phyloP scores from a whole-genome alignment of 2,329 filamentous ascomycete species.

The Leptodontidium sp. region DNA sequence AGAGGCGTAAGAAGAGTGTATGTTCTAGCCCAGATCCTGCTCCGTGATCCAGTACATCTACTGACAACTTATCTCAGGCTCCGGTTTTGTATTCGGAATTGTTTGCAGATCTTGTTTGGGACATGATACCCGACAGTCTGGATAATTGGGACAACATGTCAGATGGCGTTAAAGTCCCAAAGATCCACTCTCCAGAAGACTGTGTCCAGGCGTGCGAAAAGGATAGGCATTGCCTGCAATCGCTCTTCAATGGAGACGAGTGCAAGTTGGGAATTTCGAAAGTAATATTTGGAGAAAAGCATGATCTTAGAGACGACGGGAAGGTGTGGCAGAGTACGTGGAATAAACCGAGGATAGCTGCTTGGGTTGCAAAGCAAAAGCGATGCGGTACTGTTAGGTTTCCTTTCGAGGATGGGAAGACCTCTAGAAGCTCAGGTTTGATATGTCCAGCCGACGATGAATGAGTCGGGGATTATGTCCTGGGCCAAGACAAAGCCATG shows the following conservation, averaged over 20 bases:
- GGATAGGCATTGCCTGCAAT: slow-evolving; percentile 47
- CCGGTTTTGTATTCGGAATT: slow-evolving; percentile 53
- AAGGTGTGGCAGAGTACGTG: slow-evolving; percentile 26
- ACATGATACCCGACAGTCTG: slow-evolving; percentile 47
- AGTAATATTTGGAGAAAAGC: slow-evolving; percentile 18
- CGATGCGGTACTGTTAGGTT: slow-evolving; percentile 1
- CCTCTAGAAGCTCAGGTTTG: background rate
- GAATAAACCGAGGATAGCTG: slow-evolving; percentile 25
- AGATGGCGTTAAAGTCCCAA: background rate
- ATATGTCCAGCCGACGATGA: background rate
- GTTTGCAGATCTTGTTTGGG: slow-evolving; percentile 56
- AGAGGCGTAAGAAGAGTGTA: slow-evolving; percentile 22
- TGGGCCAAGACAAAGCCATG: background rate
- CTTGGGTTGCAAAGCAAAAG: slow-evolving; percentile 27
- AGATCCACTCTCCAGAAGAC: slow-evolving; percentile 49
- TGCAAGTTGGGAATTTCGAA: slow-evolving; percentile 31
- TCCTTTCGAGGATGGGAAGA: slow-evolving; percentile 14
- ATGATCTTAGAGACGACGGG: slow-evolving; percentile 4
- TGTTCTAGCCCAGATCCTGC: background rate
- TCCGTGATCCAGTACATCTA: background rate
- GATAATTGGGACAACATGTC: slow-evolving; percentile 58
- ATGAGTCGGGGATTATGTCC: background rate
- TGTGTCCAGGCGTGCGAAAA: slow-evolving; percentile 58
- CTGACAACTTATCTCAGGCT: slow-evolving; percentile 10
- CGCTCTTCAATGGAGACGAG: slow-evolving; percentile 30